Base-by-base conservation (phyloP, 2,329 filamentous ascomycete genomes). In the Cladosporium cucumerinum region DNA sequence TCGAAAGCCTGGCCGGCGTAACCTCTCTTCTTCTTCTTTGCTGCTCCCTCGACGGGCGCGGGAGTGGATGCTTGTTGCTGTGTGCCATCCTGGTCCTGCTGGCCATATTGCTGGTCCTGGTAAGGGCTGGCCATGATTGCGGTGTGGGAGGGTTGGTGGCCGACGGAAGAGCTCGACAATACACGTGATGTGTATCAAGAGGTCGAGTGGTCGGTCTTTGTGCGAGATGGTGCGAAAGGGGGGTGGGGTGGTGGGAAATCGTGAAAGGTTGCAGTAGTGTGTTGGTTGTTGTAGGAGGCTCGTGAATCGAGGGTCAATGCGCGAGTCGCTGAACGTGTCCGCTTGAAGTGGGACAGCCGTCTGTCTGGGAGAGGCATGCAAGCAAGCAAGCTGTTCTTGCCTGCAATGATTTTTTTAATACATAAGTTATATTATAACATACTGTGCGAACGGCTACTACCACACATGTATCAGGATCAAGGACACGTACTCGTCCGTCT, bases 1-100 rank as follows among this genome's bases (percentile, higher is more conserved):
- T 96, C 94, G 78, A 96, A 99, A 54, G 94, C 94, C 78, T 96
- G 91, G 65, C 92, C 92, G 63, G 95, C 95, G 82, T 98, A 98
- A 65, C 91, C 89, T 82, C 93, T 87, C 86, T 96, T 97, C 87
- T 97, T 97, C 82, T 93, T 93, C 82, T 93, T 93, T 25, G 67
- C 70, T 25, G 67, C 70, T 18, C 69, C 72, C 30, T 67, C 69
- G 34, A 69, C 66, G 16, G 68, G 59, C 34, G 71, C 69, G 12
- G 71, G 70, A 39, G 70, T 66, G 26, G 66, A 48, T 25, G 65
- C 63, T 43, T 68, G 61, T 65, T 72, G 66, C 12, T 67, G 67
- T 64, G 61, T 62, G 43, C 66, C 72, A 64, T 72, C 68, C 57
- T 60, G 55, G 25, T 60, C 63, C 34, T 60, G 54, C 28, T 57